phyloP scores from a whole-genome alignment of 805 yeast genomes.

The Ogataea minuta region DNA sequence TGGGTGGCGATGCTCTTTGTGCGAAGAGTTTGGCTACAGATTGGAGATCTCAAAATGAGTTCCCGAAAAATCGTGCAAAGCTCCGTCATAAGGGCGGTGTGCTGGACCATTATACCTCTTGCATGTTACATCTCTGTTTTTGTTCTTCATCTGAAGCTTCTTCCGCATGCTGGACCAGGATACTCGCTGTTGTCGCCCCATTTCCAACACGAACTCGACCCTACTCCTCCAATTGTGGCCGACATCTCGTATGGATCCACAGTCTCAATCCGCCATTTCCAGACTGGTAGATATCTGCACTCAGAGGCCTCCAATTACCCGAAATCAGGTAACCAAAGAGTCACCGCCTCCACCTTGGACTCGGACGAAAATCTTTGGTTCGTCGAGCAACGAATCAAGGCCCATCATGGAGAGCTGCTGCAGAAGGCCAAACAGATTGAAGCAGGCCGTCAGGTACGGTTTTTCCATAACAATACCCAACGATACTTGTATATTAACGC shows the following conservation, averaged over 20 bases:
- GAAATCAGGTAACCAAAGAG: conserved; percentile 69
- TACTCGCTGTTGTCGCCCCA: conserved; percentile 62
- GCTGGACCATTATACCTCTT: conserved; percentile 53
- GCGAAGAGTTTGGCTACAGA: conserved; percentile 59
- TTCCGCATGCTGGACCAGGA: conserved; percentile 55
- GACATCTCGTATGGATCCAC: conserved; percentile 71
- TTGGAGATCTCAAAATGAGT: conserved; percentile 64
- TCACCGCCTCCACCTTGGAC: conserved; percentile 62
- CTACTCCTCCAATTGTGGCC: conserved; percentile 46
- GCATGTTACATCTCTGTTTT: conserved; percentile 57
- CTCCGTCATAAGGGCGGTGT: conserved; percentile 37
- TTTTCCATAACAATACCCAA: conserved; percentile 71
- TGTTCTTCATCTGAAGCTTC: conserved; percentile 50
- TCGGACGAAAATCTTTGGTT: conserved; percentile 73
- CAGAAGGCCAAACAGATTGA: conserved; percentile 28
- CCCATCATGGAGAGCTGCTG: conserved; percentile 39
- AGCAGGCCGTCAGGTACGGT: conserved; percentile 56
- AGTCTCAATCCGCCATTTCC: conserved; percentile 67
- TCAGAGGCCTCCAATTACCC: conserved; percentile 67
- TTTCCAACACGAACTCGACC: conserved; percentile 59
- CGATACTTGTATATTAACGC: conserved; percentile 63
- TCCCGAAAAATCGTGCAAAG: conserved; percentile 39
- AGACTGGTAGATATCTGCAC: conserved; percentile 78
- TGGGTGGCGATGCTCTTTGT: conserved; percentile 54
- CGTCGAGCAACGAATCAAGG: conserved; percentile 47